Evolutionary conservation across 148 eudicot species (phyloP), one percentile per base, ranked within the genome.

Genomic region (Rhododendron kiyosumense): DNA sequence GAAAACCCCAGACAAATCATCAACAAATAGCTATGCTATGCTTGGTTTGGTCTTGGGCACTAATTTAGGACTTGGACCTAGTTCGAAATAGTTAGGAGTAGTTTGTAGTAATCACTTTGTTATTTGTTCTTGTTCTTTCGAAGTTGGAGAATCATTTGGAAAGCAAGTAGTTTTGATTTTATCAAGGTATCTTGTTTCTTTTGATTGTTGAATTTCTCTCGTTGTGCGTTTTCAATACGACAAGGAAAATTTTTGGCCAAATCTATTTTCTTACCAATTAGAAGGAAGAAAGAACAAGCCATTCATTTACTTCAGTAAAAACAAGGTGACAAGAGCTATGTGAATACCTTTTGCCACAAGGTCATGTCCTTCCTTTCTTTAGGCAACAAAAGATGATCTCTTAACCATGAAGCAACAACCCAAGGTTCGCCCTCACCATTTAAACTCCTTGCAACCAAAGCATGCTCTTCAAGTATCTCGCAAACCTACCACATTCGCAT

Each of bases 391-490:
- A 97, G 94, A 93, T 97, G 96, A 92, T 97, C 99, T 43, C 98
- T 91, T 83, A 97, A 90, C 96, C 96, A 94, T 52, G 99, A 97
- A 34, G 96, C 98, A 88, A 97, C 94, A 74, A 97, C 91, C 98
- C 99, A 97, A 83, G 98, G 91, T 85, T 94, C 96, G 82, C 90
- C 90, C 82, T 82, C 89, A 48, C 92, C 95, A 81, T 87, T 86
- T 61, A 81, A 78, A 88, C 91, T 90, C 90, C 88, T 90, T 78
- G 95, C 93, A 69, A 43, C 84, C 84, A 94, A 84, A 43, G 98
- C 95, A 85, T 91, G 92, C 87, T 97, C 99, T 90, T 97, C 99
- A 90, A 97, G 98, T 85, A 94, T 85, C 61, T 93, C 96, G 73
- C 98, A 95, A 22, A 95, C 95, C 99, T 97, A 91, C 82, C 52